Conservation (phyloP, 2,329 filamentous ascomycete genomes). For the Fusarium compactum region DNA sequence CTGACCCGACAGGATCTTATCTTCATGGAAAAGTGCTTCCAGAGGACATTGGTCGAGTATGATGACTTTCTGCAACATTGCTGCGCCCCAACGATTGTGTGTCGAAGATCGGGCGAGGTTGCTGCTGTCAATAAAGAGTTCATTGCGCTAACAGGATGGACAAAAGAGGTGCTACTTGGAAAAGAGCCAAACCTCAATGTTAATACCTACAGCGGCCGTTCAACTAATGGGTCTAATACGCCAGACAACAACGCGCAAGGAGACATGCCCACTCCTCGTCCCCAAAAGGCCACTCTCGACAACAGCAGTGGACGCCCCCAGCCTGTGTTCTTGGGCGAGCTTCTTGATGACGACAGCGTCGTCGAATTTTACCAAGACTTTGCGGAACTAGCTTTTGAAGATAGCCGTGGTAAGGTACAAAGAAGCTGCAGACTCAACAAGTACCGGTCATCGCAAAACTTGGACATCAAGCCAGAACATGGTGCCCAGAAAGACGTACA, state of each 20-base stretch:
- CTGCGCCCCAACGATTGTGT: constrained; percentile 91
- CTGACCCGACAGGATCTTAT: constrained; percentile 89
- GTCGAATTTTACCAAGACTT: constrained; percentile 98
- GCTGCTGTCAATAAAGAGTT: constrained; percentile 97
- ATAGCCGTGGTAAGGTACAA: constrained; percentile 86
- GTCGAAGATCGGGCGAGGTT: constrained; percentile 92
- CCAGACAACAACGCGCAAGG: constrained; percentile 49
- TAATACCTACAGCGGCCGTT: constrained; percentile 64
- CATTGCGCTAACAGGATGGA: constrained; percentile 94
- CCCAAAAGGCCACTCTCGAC: constrained; percentile 59
- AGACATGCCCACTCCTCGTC: constrained; percentile 64
- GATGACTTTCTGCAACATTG: constrained; percentile 91
- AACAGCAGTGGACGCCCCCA: constrained; percentile 67
- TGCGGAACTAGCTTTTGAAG: constrained; percentile 89
- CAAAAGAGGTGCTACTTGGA: constrained; percentile 87
- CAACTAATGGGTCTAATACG: constrained; percentile 59
- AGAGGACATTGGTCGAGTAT: constrained; percentile 91
- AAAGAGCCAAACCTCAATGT: constrained; percentile 89
- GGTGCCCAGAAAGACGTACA: constrained; percentile 59
- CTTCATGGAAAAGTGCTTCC: constrained; percentile 98
- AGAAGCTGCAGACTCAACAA: constrained; percentile 88
- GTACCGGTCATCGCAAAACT: constrained; percentile 80
- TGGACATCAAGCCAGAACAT: constrained; percentile 55
- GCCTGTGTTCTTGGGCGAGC: constrained; percentile 89
- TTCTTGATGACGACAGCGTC: constrained; percentile 93